Base-by-base conservation (phyloP, 768 basidiomycete species). In the Suillus placidus region DNA sequence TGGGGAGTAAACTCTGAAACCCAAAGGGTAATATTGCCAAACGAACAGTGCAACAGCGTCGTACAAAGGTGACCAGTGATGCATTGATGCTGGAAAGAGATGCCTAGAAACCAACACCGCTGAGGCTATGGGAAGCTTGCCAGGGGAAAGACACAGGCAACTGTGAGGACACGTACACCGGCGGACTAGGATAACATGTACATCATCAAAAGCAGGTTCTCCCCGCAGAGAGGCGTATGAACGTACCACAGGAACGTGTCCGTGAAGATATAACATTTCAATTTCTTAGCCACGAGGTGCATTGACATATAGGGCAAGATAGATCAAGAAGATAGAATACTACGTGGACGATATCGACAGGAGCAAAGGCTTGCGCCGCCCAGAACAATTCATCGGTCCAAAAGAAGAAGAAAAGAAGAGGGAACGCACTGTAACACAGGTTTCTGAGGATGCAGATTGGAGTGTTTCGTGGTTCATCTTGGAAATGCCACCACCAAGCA, bases 231-330 rank as follows among this genome's bases (percentile, higher is more conserved):
- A 40, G 14, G 16, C 16, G 8, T 30, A 18, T 9, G 20, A 32
- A 64, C 57, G 3, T 30, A 62, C 60, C 10, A 20, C 18, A 2
- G 63, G 47, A 6, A 64, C 56, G 10, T 45, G 63, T 26, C 37
- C 60, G 20, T 57, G 26, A 26, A 26, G 26, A 26, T 26, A 26
- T 58, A 45, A 63, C n/a, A 82, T 68, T 12, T 76, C 77, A 54
- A 76, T 77, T 4, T 79, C 66, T 83, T 84, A 52, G 79, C 78
- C 57, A 82, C 78, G n/a, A 80, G 66, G 66, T 81, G 80, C 16
- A 80, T 81, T 32, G 78, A 54, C 13, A 67, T 47, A 64, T 60
- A 32, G 64, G 42, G 18, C 37, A 61, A 14, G 70, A 67, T 3
- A 73, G 64, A 16, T 71, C 68, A 14, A 79, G 72, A 12, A 79